phyloP scores from a whole-genome alignment of 805 yeast species.

The Candida chauliodis region DNA sequence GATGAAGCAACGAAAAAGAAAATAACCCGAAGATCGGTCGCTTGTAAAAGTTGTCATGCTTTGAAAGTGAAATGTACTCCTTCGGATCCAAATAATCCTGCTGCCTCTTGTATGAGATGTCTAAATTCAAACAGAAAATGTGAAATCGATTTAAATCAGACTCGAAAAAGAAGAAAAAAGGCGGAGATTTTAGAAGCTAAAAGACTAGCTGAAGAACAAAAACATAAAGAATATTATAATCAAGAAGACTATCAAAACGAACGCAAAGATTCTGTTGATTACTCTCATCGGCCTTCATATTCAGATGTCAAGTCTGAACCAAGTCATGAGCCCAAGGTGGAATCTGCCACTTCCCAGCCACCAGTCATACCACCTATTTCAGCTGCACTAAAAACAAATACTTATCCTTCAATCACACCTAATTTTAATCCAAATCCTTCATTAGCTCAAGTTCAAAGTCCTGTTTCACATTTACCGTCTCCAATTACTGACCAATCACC shows the following conservation, averaged over 20 bases:
- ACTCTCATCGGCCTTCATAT: neutral
- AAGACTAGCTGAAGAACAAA: slow-evolving; percentile 19
- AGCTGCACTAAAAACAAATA: neutral
- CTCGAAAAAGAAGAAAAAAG: slow-evolving; percentile 46
- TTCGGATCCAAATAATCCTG: slow-evolving; percentile 51
- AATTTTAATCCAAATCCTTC: neutral
- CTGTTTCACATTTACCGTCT: neutral
- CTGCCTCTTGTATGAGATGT: slow-evolving; percentile 74
- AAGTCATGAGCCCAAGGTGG: neutral
- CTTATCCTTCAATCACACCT: neutral
- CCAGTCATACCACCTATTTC: neutral
- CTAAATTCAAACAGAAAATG: slow-evolving; percentile 59
- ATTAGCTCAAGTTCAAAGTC: neutral
- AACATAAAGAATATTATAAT: neutral
- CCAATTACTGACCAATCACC: neutral
- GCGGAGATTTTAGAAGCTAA: slow-evolving; percentile 20
- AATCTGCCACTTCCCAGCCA: neutral
- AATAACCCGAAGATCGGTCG: slow-evolving; percentile 44
- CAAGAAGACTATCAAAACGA: neutral
- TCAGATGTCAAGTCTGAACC: neutral
- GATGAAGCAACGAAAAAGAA: slow-evolving; percentile 6
- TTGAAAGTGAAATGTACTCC: slow-evolving; percentile 85
- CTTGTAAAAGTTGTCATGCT: slow-evolving; percentile 74
- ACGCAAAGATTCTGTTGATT: neutral
- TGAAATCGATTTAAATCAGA: slow-evolving; percentile 60